Evolutionary conservation across 2,329 filamentous ascomycete genomes (phyloP), one percentile per base, ranked within the genome.

Genomic region (Pseudohalonectria lignicola): DNA sequence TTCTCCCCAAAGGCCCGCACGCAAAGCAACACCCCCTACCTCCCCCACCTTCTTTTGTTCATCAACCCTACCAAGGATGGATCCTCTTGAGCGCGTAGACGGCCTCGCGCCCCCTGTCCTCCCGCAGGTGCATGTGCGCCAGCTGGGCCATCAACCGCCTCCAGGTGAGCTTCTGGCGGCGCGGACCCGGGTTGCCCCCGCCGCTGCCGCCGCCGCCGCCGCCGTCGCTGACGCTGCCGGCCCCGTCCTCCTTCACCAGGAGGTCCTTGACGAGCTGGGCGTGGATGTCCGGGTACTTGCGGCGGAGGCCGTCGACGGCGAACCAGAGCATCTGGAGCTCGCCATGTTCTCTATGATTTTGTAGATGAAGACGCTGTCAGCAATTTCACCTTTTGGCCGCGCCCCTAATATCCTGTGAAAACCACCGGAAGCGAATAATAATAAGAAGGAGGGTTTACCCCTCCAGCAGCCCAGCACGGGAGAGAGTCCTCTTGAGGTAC

Each of bases 101-200:
- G 4, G 31, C 16, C 17, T 19, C 17, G 10, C 16, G 31, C 3
- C 19, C 19, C 11, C n/a, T 20, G 17, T 19, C 19, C 31, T 34
- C 19, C 12, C 13, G 17, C 12, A 26, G 29, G 31, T 38, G 15
- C 16, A 38, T 29, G 30, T 33, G 31, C n/a, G 36, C 36, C 12
- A 33, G 36, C 30, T 38, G 36, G 11, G 8, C 18, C 36, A 38
- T 38, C 19, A 38, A 30, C 21, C 36, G 30, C 18, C 20, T 17
- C 36, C 36, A 38, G 20, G 29, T 38, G 29, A 38, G 16, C 21
- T 20, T 38, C 10, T 19, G 30, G 5, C 4, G 11, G 11, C 19
- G 18, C 4, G 4, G 16, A 12, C 23, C 23, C 3, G 7, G 11
- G 11, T 16, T 23, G 4, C 6, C 30, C n/a, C n/a, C n/a, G n/a